Base-by-base conservation (phyloP, 176 grass and related monocot genomes). In the Aegilops tauschii region DNA sequence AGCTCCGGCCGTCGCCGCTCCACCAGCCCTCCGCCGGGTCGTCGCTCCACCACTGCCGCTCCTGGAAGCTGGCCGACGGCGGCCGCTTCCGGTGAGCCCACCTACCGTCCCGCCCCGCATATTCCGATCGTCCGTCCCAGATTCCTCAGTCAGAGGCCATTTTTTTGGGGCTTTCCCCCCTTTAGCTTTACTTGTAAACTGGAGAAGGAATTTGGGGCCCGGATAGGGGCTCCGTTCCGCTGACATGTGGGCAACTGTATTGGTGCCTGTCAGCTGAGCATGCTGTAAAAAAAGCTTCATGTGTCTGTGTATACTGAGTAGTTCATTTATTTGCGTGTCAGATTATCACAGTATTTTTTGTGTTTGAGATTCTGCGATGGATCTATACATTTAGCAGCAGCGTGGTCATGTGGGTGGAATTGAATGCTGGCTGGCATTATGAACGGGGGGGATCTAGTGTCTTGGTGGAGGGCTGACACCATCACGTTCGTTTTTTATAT, bases 11-110 rank as follows among this genome's bases (percentile, higher is more conserved):
- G 29, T 92, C 95, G 9, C 87, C 77, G 6, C 89, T 95, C 73
- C 95, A 92, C 62, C 85, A 78, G 0, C 91, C 80, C 64, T 31
- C 80, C 45, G 21, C 87, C 77, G 72, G 68, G 9, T 44, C 86
- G 29, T 86, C 90, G 1, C 88, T 98, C 7, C 71, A 61, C 31
- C 92, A 93, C 75, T 91, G 91, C 82, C 84, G 96, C 37, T 98
- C 96, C 79, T 88, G 90, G 83, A 98, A 95, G 84, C 87, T 94
- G 30, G 92, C 96, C 83, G 88, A 92, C 79, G 83, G 86, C 45
- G 89, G 96, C 27, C 89, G 88, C 79, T 93, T 92, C 81, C 88
- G 84, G 42, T 95, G 92, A 91, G 76, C 5, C 16, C 18, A 14
- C 1, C 49, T 12, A 44, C 56, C 70, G 10, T 9, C 66, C 62